Evolutionary conservation across 108 stramenopile genomes (phyloP).

Genomic region (Epipyxis sp.): DNA sequence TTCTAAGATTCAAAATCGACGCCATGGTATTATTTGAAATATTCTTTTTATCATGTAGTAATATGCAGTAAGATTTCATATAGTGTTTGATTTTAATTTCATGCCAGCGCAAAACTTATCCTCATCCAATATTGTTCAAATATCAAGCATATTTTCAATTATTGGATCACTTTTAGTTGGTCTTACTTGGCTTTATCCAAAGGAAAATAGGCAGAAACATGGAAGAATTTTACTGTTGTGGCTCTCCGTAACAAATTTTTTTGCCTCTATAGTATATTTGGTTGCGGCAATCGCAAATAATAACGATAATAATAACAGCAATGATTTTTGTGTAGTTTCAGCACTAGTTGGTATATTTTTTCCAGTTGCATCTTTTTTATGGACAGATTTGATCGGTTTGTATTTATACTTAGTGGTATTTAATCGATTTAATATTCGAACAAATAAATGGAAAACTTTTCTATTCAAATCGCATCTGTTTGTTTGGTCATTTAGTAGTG

Average conservation of each 20-base stretch:
- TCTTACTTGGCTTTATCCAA: slow-evolving; percentile 6
- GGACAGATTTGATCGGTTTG: slow-evolving; percentile 32
- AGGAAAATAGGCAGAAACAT: not conserved
- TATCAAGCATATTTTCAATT: not conserved
- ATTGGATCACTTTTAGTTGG: not conserved
- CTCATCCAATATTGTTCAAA: not conserved
- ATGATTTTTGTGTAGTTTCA: not conserved
- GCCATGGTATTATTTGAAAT: too few species aligned
- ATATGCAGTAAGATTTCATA: too few species aligned
- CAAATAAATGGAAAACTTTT: not conserved
- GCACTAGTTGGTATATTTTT: slow-evolving; percentile 28
- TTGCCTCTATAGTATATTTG: not conserved
- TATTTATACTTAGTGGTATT: slow-evolving; percentile 1
- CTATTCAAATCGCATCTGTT: not conserved
- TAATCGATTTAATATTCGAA: not conserved
- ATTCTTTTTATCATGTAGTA: too few species aligned
- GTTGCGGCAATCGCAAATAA: not conserved
- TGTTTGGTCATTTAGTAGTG: slow-evolving; percentile 5
- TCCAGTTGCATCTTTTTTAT: slow-evolving; percentile 28
- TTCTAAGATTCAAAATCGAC: too few species aligned
- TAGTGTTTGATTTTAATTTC: too few species aligned
- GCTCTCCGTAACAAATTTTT: slow-evolving; percentile 5
- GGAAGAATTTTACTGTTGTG: slow-evolving; percentile 8
- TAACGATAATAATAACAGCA: not conserved
- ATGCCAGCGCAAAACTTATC: too few species aligned